phyloP scores from a whole-genome alignment of 129 eudicot species.

The Deinandra increscens region DNA sequence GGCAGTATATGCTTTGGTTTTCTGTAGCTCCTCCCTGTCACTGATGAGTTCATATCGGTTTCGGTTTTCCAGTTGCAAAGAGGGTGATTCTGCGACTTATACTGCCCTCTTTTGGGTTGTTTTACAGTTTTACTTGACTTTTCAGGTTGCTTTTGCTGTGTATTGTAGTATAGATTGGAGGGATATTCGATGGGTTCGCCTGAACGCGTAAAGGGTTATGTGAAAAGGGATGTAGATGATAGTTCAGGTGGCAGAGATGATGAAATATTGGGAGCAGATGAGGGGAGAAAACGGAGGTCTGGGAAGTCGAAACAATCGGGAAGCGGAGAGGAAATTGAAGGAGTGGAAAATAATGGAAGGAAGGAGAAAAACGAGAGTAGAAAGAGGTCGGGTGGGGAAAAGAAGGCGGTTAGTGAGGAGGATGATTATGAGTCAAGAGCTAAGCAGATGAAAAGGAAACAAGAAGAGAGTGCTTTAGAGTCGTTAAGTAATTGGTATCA shows the following conservation, averaged over 20 bases:
- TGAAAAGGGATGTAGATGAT: slow-evolving; percentile 56
- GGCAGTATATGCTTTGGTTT: not conserved
- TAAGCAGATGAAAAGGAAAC: slow-evolving; percentile 58
- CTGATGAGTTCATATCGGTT: not conserved
- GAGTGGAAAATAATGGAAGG: slow-evolving; percentile 51
- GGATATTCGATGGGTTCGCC: slow-evolving; percentile 68
- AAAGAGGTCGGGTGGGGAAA: slow-evolving; percentile 59
- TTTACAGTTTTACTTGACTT: not conserved
- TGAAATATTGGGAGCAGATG: slow-evolving; percentile 60
- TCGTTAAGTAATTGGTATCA: slow-evolving; percentile 79
- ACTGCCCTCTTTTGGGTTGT: slow-evolving; percentile 1
- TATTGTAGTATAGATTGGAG: slow-evolving; percentile 7
- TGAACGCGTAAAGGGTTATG: slow-evolving; percentile 47
- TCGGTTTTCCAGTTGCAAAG: not conserved
- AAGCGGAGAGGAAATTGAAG: slow-evolving; percentile 63
- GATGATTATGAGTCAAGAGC: slow-evolving; percentile 64
- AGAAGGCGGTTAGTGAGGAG: slow-evolving; percentile 63
- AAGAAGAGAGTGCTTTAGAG: slow-evolving; percentile 75
- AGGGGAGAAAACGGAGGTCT: slow-evolving; percentile 63
- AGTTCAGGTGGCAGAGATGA: slow-evolving; percentile 51
- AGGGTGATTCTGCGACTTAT: slow-evolving; percentile 4
- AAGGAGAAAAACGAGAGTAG: slow-evolving; percentile 65
- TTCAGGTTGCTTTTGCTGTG: slow-evolving; percentile 24
- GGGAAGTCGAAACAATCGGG: slow-evolving; percentile 59
- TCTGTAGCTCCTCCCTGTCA: not conserved